Conservation (phyloP, 1,284 basidiomycete species). For the Somion occarium region DNA sequence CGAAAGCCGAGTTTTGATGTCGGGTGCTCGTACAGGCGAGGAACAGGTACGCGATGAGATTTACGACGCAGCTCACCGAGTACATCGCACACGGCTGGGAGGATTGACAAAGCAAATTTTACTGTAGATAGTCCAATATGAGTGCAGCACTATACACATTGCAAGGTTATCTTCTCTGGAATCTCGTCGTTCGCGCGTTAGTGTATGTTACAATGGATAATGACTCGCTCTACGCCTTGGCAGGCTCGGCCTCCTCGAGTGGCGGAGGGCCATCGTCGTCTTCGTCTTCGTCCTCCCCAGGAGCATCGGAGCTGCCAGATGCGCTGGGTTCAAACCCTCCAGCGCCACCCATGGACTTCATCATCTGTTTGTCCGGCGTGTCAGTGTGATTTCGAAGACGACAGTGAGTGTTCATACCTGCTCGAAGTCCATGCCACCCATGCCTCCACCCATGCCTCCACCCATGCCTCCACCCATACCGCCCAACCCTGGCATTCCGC, state of each 20-base stretch:
- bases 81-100: no score
- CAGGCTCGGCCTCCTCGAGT: conserved; percentile 57
- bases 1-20: no score
- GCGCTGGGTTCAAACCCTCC: conserved; percentile 28
- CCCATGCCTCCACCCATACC: conserved; percentile 39
- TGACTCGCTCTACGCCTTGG: conserved; percentile 12
- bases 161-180: conserved; percentile 4
- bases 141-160: conserved; percentile 5
- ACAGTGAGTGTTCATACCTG: conserved; percentile 37
- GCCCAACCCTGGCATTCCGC: conserved; percentile 21
- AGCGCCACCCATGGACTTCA: conserved; percentile 53
- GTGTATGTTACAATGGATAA: neutral
- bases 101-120: neutral
- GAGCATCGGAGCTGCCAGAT: conserved; percentile 25
- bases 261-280: conserved; percentile 73
- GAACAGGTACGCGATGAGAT: no score
- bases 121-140: neutral
- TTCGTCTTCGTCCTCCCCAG: conserved; percentile 42
- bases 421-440: conserved; percentile 51
- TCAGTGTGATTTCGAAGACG: neutral
- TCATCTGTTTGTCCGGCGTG: conserved; percentile 43
- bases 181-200: neutral
- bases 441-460: conserved; percentile 32
- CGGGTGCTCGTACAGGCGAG: no score
- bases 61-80: no score